Evolutionary conservation across 2,329 filamentous ascomycete genomes (phyloP).

Genomic region (Colletotrichum shisoi): DNA sequence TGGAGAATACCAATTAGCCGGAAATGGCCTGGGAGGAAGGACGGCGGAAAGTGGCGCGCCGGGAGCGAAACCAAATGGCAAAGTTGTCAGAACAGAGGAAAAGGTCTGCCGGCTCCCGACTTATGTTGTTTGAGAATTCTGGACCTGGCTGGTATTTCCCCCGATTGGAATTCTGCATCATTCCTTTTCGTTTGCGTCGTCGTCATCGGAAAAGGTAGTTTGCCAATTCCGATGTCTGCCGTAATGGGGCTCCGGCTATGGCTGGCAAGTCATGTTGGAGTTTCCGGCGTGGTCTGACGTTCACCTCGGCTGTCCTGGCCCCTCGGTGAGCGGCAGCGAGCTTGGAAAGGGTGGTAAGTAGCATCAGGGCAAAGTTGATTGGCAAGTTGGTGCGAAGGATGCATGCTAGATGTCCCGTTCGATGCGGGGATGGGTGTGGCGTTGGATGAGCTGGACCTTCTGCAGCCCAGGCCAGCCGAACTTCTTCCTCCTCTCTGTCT

Average conservation of each 20-base stretch:
- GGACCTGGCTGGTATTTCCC: no score
- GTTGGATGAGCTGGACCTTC: not conserved
- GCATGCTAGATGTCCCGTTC: conserved; percentile 26
- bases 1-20: conserved; percentile 2
- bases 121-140: conserved; percentile 7
- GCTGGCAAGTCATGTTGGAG: conserved; percentile 26
- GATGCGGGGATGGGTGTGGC: conserved; percentile 30
- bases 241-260: conserved; percentile 32
- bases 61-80: conserved; percentile 10
- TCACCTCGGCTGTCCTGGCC: conserved; percentile 32
- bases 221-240: not conserved
- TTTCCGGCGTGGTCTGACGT: conserved; percentile 24
- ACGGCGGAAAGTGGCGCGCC: not conserved
- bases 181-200: not conserved
- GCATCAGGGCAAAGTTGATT: conserved; percentile 10
- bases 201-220: not conserved
- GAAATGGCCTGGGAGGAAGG: not conserved
- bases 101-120: no score
- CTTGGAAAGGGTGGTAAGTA: not conserved
- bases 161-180: conserved; percentile 9
- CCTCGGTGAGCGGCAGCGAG: conserved; percentile 28
- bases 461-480: conserved; percentile 3
- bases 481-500: not conserved
- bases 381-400: conserved; percentile 4
- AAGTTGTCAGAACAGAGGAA: not conserved